Evolutionary conservation across 768 basidiomycete genomes (phyloP).

Genomic region (Calocera cornea): DNA sequence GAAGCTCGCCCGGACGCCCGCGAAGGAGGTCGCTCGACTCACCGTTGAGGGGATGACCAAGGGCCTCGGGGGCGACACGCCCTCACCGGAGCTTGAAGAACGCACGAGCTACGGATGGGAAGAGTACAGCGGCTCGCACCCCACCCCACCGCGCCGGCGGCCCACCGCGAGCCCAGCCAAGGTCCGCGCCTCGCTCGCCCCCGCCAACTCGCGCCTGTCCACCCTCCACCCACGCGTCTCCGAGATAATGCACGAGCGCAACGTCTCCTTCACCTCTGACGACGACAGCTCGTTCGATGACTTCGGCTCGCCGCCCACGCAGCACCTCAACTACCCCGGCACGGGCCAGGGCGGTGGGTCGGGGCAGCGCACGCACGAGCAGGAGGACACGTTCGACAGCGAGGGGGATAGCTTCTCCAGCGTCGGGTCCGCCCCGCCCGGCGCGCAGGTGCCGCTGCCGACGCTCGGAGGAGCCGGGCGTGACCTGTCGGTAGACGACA

Average conservation of each 20-base stretch:
- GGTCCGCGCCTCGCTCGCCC: slow-evolving; percentile 12
- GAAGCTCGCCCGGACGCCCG: slow-evolving; percentile 48
- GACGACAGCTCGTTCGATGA: slow-evolving; percentile 4
- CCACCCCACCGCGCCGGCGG: slow-evolving; percentile 10
- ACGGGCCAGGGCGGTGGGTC: neutral
- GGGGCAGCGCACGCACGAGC: slow-evolving; percentile 6
- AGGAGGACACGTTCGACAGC: slow-evolving; percentile 10
- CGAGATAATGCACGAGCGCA: neutral
- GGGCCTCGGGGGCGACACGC: slow-evolving; percentile 44
- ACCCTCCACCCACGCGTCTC: slow-evolving; percentile 7
- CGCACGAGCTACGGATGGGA: slow-evolving; percentile 16
- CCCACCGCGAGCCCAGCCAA: slow-evolving; percentile 6
- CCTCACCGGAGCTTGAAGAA: slow-evolving; percentile 19
- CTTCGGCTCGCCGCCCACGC: neutral
- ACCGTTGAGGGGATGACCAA: slow-evolving; percentile 40
- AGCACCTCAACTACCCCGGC: neutral
- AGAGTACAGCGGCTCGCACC: slow-evolving; percentile 12
- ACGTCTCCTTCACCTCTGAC: neutral
- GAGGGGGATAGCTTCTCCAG: neutral
- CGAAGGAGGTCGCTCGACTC: slow-evolving; percentile 44
- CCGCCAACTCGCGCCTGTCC: slow-evolving; percentile 29
- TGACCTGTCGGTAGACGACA: neutral
- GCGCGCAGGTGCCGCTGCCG: neutral
- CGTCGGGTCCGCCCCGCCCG: neutral
- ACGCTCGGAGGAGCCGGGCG: neutral